Base-by-base conservation (phyloP, 148 eudicot species). In the Cornus suecica region DNA sequence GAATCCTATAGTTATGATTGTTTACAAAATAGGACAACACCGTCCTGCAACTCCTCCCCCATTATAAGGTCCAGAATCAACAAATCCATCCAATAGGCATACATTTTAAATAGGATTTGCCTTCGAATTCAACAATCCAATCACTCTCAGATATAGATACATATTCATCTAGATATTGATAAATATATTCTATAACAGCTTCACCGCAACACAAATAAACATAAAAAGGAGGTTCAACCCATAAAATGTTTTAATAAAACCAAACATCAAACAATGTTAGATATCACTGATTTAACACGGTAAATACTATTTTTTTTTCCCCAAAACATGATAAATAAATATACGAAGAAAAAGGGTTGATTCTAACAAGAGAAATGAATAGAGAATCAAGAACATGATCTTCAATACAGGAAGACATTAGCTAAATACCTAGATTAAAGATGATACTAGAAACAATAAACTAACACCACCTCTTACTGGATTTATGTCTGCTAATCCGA, bases 1-100 rank as follows among this genome's bases (percentile, higher is more conserved):
- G 67, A 73, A 73, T 67, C 31, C 60, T 30, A 34, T 25, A 61
- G 62, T 15, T 37, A 70, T 70, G 27, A 26, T 13, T 48, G 16
- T 4, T 41, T n/a, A 8, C 54, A 68, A 16, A 70, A 15, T 26
- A 70, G 26, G 73, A 25, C 27, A 9, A n/a, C 30, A 45, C 24
- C 8, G 32, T 63, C 69, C 76, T 27, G 69, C 20, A 25, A 5
- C 60, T 42, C 68, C 34, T 9, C 56, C 25, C 5, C 67, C 37
- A 42, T 64, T 63, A 56, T 62, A 62, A 64, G 34, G 58, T 64
- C 26, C 63, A 64, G 26, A n/a, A 3, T 25, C 66, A 23, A 31
- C 25, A 13, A 69, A 42, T 60, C 25, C 48, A 52, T 54, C 65
- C 16, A 30, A 71, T 22, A 13, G 14, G 37, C 63, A 52, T 29